Percentiles rank a stretch among this genome's conserved stretches.
Conservation (phyloP, 306 rosid species). For the Prunus campanulata region DNA sequence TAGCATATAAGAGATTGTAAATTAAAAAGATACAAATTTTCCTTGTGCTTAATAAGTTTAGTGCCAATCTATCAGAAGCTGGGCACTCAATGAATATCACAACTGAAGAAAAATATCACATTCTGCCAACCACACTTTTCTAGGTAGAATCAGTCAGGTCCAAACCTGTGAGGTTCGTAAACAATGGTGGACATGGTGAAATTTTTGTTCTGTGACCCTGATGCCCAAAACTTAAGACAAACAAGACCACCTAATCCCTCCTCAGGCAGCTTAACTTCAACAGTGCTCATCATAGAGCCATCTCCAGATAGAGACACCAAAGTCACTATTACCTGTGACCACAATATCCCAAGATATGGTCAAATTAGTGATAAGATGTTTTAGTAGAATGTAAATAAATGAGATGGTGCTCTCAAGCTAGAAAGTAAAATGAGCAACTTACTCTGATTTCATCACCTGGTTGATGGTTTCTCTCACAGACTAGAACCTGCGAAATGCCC, state of each 20-base stretch:
- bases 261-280: conserved; percentile 78
- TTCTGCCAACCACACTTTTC: background rate
- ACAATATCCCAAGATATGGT: conserved; percentile 19
- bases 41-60: background rate
- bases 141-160: background rate
- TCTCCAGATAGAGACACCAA: conserved; percentile 65
- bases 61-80: background rate
- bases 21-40: background rate
- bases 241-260: conserved; percentile 81
- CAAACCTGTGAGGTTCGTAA: conserved; percentile 94
- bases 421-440: conserved; percentile 30
- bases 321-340: conserved; percentile 63
- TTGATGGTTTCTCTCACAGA: conserved; percentile 94
- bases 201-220: conserved; percentile 53
- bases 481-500: conserved; percentile 67
- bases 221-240: conserved; percentile 88
- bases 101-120: background rate
- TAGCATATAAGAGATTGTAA: background rate
- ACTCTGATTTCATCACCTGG: conserved; percentile 92
- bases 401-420: conserved; percentile 2
- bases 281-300: conserved; percentile 89
- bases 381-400: background rate
- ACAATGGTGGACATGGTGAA: conserved; percentile 72
- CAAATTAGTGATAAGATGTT: conserved; percentile 4
- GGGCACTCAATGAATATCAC: background rate